Evolutionary conservation across 2,329 filamentous ascomycete genomes (phyloP).

Genomic region (Pleurostoma richardsiae): DNA sequence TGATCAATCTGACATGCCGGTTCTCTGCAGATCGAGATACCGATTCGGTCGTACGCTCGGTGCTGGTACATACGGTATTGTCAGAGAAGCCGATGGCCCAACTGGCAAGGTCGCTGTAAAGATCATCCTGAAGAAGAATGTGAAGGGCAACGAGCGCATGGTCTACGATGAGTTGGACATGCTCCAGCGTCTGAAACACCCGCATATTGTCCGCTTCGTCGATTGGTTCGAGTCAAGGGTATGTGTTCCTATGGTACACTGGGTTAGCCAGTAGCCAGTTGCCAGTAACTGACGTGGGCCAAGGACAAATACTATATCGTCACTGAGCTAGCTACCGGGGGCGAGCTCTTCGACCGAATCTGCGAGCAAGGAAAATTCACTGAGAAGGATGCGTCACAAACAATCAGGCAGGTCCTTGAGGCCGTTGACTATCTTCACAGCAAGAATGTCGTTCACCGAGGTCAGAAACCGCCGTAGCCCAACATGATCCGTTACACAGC

Average conservation of each 20-base stretch:
- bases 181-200: slow-evolving; percentile 85
- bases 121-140: slow-evolving; percentile 99
- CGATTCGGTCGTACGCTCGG: slow-evolving; percentile 89
- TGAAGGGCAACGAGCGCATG: slow-evolving; percentile 97
- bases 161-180: slow-evolving; percentile 96
- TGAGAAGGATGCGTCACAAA: slow-evolving; percentile 94
- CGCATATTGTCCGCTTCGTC: slow-evolving; percentile 93
- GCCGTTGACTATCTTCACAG: slow-evolving; percentile 93
- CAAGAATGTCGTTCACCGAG: slow-evolving; percentile 94
- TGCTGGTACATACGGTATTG: slow-evolving; percentile 96
- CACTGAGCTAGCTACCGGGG: slow-evolving; percentile 90
- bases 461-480: slow-evolving; percentile 35
- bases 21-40: slow-evolving; percentile 68
- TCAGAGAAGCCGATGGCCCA: slow-evolving; percentile 85
- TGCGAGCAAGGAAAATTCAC: slow-evolving; percentile 98
- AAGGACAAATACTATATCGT: slow-evolving; percentile 99
- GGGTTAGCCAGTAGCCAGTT: background rate
- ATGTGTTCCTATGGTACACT: slow-evolving; percentile 22
- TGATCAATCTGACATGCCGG: too few relatives aligned
- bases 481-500: background rate
- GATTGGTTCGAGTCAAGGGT: slow-evolving; percentile 99
- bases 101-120: slow-evolving; percentile 89
- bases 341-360: slow-evolving; percentile 95
- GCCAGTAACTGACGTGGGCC: slow-evolving; percentile 7
- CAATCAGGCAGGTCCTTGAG: slow-evolving; percentile 87